Evolutionary conservation across 129 eudicot species (phyloP), one percentile per base, ranked within the genome.

Genomic region (Mikania micrantha): DNA sequence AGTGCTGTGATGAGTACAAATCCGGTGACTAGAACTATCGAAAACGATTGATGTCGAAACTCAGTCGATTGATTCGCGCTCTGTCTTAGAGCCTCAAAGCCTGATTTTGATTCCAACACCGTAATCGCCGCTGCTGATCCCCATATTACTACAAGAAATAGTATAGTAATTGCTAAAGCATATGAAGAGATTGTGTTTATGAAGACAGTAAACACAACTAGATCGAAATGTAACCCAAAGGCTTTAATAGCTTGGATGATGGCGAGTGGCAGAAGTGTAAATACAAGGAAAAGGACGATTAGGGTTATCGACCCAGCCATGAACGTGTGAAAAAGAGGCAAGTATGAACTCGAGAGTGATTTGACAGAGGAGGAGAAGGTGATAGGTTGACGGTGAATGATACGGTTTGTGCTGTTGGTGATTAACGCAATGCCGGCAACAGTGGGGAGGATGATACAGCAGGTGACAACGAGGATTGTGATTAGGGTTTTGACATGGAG

Each of bases 91-190:
- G 89, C 69, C 62, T 70, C 72, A 25, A 80, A 63, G 2, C 96
- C 96, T 84, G 87, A 85, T 66, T 76, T 76, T 3, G 71, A 76
- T 34, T 88, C 93, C 7, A 71, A 74, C 21, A 85, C 84, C 0
- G 76, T 80, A 17, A 88, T 40, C 57, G 83, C 92, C 17, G 20
- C n/a, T 6, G 71, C 81, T 4, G 84, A 61, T 15, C 56, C 48
- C 87, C 87, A 88, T 36, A 71, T 79, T 7, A 72, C 74, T 4
- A 66, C 67, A 16, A 76, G 31, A 29, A 38, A 69, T 44, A 78
- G 5, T 7, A 75, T 2, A 15, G 31, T 59, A 2, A 65, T n/a
- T n/a, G 3, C 74, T 13, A 65, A 39, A 29, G 34, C 41, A 1
- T n/a, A 4, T 1, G 66, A 19, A n/a, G 61, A 32, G 7, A 72